Evolutionary conservation across 78 protist genomes (phyloP).

Genomic region (Dictyostelium firmibasis): DNA sequence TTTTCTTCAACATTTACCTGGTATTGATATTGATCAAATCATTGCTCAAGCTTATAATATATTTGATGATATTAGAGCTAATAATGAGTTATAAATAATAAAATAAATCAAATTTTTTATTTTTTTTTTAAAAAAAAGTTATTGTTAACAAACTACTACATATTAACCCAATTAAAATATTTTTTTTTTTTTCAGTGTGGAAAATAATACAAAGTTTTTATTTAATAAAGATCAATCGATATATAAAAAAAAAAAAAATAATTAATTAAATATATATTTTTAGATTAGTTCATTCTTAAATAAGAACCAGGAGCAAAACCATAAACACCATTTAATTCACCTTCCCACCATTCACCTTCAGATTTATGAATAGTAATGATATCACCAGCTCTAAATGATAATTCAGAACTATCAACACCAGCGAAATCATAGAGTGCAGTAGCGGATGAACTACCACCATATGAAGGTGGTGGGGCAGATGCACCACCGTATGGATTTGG

Average conservation of each 20-base stretch:
- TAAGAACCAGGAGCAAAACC: constrained; percentile 70
- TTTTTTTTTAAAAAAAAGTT: too few relatives aligned
- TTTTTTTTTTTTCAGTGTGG: too few relatives aligned
- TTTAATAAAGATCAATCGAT: background rate
- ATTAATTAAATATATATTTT: background rate
- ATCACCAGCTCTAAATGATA: constrained; percentile 83
- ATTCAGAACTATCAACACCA: constrained; percentile 73
- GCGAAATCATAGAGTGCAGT: constrained; percentile 71
- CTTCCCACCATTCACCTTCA: constrained; percentile 84
- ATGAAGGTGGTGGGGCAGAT: background rate
- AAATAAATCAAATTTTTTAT: background rate
- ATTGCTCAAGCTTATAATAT: constrained; percentile 81
- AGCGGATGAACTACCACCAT: background rate
- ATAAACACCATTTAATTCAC: constrained; percentile 36
- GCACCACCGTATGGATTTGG: constrained; percentile 36
- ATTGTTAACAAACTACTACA: too few relatives aligned
- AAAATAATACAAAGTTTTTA: background rate
- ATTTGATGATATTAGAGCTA: constrained; percentile 75
- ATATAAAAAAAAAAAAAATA: background rate
- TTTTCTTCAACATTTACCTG: constrained; percentile 78
- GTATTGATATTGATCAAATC: constrained; percentile 83
- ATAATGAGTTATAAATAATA: constrained; percentile 49
- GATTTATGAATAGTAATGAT: constrained; percentile 18
- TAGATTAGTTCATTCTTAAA: constrained; percentile 3
- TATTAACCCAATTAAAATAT: too few relatives aligned